Base-by-base conservation (phyloP, 2,329 filamentous ascomycete species). In the Colletotrichum brevisporum region DNA sequence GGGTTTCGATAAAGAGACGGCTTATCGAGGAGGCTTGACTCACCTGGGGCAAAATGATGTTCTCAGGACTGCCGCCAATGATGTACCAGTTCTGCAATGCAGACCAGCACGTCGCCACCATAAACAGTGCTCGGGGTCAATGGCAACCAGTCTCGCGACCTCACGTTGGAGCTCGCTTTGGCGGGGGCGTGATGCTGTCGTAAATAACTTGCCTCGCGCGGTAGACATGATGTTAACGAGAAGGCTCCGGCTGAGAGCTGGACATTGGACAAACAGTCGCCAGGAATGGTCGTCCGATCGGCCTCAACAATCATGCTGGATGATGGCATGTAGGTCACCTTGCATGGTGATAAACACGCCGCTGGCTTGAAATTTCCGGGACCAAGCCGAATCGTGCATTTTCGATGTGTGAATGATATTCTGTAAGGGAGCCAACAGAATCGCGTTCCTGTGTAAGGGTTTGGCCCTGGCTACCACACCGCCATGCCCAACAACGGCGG, bases 241-340 rank as follows among this genome's bases (percentile, higher is more conserved):
- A 48, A 12, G 31, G 31, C 8, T 36, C 15, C 6, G 43, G n/a
- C 36, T 15, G 41, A 18, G 10, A 18, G 16, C 9, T 10, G 10
- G 18, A 48, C 45, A 8, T 36, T 48, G n/a, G 12, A n/a, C 12
- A 43, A 24, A 21, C 26, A 41, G 62, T 41, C 43, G 12, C 26
- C 47, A 41, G 26, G 67, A 55, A 52, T 16, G 36, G 50, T 39
- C 36, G 39, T 52, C 18, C 48, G 54, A 65, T 69, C 61, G 66
- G 18, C 66, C 62, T 66, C 45, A 52, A 66, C 55, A 69, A 52
- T 52, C 43, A 69, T 69, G 67, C 55, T 51, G 26, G 21, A 69
- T 60, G 62, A 66, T 61, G 67, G 62, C 67, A 66, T 55, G 31
- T 27, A 66, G 62, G 62, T 69, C 45, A 69, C 36, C 18, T 43